A percentile compares a stretch with the other conserved stretches of the same genome.
phyloP scores from a whole-genome alignment of 176 grass and related monocot genomes.

The Musa schizocarpa region DNA sequence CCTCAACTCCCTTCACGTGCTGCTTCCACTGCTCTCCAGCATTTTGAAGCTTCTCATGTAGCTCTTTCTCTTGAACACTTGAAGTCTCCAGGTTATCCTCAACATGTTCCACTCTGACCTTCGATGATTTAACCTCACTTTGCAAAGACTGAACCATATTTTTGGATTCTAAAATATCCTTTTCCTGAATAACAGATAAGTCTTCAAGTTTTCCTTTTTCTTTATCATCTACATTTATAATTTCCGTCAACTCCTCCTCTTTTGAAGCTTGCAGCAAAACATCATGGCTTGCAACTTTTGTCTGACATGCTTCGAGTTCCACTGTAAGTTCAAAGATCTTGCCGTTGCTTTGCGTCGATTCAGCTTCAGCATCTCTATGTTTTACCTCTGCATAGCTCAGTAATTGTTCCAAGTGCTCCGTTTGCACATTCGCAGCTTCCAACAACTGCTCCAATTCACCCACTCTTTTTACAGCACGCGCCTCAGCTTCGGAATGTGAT shows the following conservation, averaged over 20 bases:
- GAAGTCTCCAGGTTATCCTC: slow-evolving; percentile 40
- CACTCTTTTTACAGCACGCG: slow-evolving; percentile 24
- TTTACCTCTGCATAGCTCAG: slow-evolving; percentile 17
- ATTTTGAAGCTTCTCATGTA: slow-evolving; percentile 58
- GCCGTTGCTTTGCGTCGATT: slow-evolving; percentile 17
- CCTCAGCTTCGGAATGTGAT: slow-evolving; percentile 27
- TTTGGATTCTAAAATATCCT: slow-evolving; percentile 48
- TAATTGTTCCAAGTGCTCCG: slow-evolving; percentile 42
- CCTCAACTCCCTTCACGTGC: not conserved
- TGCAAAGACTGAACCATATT: slow-evolving; percentile 30
- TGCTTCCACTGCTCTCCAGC: not conserved
- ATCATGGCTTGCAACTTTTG: slow-evolving; percentile 36
- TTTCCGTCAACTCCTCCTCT: slow-evolving; percentile 32
- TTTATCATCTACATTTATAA: slow-evolving; percentile 45
- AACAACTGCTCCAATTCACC: slow-evolving; percentile 27
- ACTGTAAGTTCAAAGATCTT: slow-evolving; percentile 37
- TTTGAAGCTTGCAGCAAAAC: slow-evolving; percentile 37
- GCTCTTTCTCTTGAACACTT: slow-evolving; percentile 36
- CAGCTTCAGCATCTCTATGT: slow-evolving; percentile 30
- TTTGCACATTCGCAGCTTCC: slow-evolving; percentile 12
- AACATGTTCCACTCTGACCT: slow-evolving; percentile 41
- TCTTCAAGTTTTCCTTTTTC: slow-evolving; percentile 65
- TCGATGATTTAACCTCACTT: slow-evolving; percentile 31
- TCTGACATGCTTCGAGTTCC: slow-evolving; percentile 54
- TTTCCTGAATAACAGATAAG: slow-evolving; percentile 24